Evolutionary conservation across 129 eudicot genomes (phyloP).

Genomic region (Artemisia argyi): DNA sequence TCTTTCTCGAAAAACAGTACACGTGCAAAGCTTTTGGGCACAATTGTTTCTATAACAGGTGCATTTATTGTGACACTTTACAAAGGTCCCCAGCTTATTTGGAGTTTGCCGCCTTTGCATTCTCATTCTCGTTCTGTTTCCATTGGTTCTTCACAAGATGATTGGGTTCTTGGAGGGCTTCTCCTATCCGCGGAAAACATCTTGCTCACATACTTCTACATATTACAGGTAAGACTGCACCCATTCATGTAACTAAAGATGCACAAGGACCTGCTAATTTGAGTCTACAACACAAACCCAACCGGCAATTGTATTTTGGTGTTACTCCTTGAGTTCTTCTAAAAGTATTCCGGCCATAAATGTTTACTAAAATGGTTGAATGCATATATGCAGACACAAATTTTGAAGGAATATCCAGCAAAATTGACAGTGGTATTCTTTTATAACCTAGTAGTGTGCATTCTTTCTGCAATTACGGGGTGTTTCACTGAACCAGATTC

Average conservation of each 20-base stretch:
- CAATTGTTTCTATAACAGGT: slow-evolving; percentile 72
- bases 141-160: slow-evolving; percentile 32
- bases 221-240: slow-evolving; percentile 53
- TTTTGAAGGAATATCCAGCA: slow-evolving; percentile 89
- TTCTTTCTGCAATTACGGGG: slow-evolving; percentile 59
- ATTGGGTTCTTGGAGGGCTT: slow-evolving; percentile 76
- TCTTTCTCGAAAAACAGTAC: slow-evolving; percentile 54
- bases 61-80: slow-evolving; percentile 79
- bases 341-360: background rate
- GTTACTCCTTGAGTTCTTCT: background rate
- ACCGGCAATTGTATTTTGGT: background rate
- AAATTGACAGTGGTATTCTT: slow-evolving; percentile 80
- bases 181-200: slow-evolving; percentile 64
- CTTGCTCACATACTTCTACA: slow-evolving; percentile 81
- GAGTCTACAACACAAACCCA: background rate
- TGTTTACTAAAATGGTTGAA: background rate
- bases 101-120: slow-evolving; percentile 27
- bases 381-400: slow-evolving; percentile 50
- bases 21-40: slow-evolving; percentile 72
- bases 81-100: slow-evolving; percentile 62
- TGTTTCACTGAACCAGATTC: slow-evolving; percentile 53
- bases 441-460: slow-evolving; percentile 69
- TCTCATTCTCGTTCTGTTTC: slow-evolving; percentile 7
- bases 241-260: background rate
- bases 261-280: background rate